These are phyloP conservation scores for Salinomyces thailandicus DNA, from an alignment of 2,329 filamentous ascomycete species.

Conservation along the genomic window DNA sequence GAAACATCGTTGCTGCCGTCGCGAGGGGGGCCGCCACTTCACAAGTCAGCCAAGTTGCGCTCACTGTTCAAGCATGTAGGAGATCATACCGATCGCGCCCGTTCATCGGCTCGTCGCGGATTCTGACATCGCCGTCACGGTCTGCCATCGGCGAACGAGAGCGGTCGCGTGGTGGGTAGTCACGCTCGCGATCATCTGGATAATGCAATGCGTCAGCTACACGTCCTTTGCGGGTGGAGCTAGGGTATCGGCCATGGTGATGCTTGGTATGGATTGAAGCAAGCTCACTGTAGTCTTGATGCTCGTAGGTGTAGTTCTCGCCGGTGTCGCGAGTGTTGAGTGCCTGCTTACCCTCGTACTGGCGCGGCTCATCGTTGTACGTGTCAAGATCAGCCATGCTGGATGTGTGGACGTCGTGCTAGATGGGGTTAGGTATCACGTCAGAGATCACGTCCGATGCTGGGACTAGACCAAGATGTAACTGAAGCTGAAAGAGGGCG, in stretches of 20 bases:
- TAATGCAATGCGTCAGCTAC: slow-evolving; percentile 2
- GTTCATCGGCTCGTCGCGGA: slow-evolving; percentile 55
- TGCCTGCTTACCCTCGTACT: slow-evolving; percentile 51
- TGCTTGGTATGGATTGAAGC: background rate
- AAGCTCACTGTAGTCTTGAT: slow-evolving; percentile 4
- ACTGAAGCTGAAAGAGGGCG: background rate
- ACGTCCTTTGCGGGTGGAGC: slow-evolving; percentile 9
- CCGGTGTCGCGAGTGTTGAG: slow-evolving; percentile 4
- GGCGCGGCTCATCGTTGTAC: slow-evolving; percentile 55
- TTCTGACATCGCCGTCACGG: slow-evolving; percentile 37
- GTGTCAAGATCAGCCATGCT: slow-evolving; percentile 44
- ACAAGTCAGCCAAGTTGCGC: slow-evolving; percentile 8
- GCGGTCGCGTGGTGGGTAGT: slow-evolving; percentile 54
- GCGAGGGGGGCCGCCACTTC: slow-evolving; percentile 33
- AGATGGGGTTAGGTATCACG: background rate
- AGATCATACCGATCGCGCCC: slow-evolving; percentile 33
- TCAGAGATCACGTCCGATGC: background rate
- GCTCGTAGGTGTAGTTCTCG: slow-evolving; percentile 1
- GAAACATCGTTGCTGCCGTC: slow-evolving; percentile 50
- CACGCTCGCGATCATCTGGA: slow-evolving; percentile 51
- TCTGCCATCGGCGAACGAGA: slow-evolving; percentile 53
- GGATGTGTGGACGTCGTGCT: no score
- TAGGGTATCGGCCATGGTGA: slow-evolving; percentile 3
- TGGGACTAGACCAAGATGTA: background rate
- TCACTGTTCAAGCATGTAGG: slow-evolving; percentile 6